Conservation (phyloP, 129 eudicot species). For the Cynara cardunculus region DNA sequence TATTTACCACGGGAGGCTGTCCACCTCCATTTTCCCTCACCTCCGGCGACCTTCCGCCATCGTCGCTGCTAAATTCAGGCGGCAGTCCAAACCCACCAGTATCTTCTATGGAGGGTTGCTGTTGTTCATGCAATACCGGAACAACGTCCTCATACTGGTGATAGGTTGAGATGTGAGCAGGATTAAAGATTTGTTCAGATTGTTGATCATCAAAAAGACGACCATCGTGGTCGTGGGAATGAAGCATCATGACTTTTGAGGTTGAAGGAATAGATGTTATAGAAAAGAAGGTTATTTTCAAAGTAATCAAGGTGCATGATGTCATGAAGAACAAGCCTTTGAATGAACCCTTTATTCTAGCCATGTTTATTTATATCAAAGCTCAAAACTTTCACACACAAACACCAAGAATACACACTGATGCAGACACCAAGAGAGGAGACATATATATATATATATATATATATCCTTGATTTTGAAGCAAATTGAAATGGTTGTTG, state of each 20-base stretch:
- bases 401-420: slow-evolving; percentile 19
- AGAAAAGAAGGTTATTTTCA: slow-evolving; percentile 24
- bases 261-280: slow-evolving; percentile 26
- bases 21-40: slow-evolving; percentile 11
- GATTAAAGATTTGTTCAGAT: not conserved
- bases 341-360: slow-evolving; percentile 20
- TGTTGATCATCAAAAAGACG: not conserved
- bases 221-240: slow-evolving; percentile 4
- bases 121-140: slow-evolving; percentile 22
- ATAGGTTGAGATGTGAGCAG: not conserved
- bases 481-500: not conserved
- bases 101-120: not conserved
- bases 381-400: slow-evolving; percentile 15
- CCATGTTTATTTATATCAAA: slow-evolving; percentile 10
- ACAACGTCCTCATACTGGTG: slow-evolving; percentile 13
- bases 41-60: slow-evolving; percentile 15
- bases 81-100: not conserved
- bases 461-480: not conserved
- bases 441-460: not conserved
- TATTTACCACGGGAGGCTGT: not conserved
- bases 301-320: slow-evolving; percentile 21
- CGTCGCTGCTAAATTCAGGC: not conserved
- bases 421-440: not conserved
- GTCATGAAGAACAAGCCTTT: slow-evolving; percentile 34
- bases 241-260: slow-evolving; percentile 9